phyloP scores from a whole-genome alignment of 169 alveolate genomes.

The Haemoproteus tartakovskyi region DNA sequence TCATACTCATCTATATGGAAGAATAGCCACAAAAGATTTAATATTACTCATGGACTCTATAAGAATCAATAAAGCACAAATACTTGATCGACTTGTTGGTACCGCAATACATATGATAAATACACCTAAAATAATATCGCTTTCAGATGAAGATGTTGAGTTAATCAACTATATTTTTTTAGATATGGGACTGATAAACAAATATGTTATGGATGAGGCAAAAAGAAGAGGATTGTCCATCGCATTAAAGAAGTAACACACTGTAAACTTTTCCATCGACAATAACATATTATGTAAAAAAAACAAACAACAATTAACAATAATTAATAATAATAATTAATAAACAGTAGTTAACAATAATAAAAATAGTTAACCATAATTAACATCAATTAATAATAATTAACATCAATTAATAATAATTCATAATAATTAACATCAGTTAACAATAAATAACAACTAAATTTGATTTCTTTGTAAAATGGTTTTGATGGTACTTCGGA shows the following conservation, averaged over 20 bases:
- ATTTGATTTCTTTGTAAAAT: no score
- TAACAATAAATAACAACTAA: no score
- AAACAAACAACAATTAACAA: no score
- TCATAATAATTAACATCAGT: no score
- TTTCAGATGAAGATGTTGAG: slow-evolving; percentile 58
- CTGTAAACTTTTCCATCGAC: no score
- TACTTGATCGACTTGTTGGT: not conserved
- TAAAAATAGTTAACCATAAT: no score
- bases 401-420: no score
- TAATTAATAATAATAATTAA: no score
- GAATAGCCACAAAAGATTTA: slow-evolving; percentile 35
- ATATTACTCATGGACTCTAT: slow-evolving; percentile 22
- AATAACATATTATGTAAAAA: no score
- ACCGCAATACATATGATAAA: slow-evolving; percentile 8
- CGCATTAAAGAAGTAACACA: slow-evolving; percentile 3
- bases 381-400: no score
- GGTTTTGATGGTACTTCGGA: no score
- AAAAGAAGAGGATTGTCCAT: slow-evolving; percentile 46
- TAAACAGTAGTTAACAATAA: no score
- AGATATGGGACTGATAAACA: slow-evolving; percentile 61
- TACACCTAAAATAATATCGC: slow-evolving; percentile 7
- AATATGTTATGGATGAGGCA: slow-evolving; percentile 45
- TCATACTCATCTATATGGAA: slow-evolving; percentile 23
- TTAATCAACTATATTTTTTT: slow-evolving; percentile 48
- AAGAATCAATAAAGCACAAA: slow-evolving; percentile 27